Evolutionary conservation across 225 moss, liverwort and hornwort genomes (phyloP), one percentile per base, ranked within the genome.

Genomic region (Lunularia cruciata): DNA sequence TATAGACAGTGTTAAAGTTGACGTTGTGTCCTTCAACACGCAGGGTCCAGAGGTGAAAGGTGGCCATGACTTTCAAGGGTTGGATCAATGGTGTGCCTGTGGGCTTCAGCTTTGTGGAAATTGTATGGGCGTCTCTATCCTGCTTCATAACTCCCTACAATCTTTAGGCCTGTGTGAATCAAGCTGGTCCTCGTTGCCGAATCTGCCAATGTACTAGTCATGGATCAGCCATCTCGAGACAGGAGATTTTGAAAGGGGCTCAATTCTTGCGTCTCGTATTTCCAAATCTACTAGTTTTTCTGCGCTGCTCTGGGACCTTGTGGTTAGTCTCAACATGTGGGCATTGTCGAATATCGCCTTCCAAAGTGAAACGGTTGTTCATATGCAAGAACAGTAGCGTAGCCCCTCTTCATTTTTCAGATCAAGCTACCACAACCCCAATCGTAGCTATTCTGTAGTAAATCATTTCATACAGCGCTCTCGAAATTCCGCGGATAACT

Each of bases 61-160:
- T 75, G 79, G 79, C 60, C 60, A 75, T 61, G 70, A 43, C 48
- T 59, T 52, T 59, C 20, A 67, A 70, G 46, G 51, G 31, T 43
- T 74, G 68, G 79, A 71, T 74, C 79, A 65, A 36, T 60, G 71
- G 60, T 49, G 45, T 75, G 35, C 45, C 28, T 60, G 49, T 22
- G 52, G 43, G 31, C 68, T 45, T 67, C 67, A 75, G 55, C 61
- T 36, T 71, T 60, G 71, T 75, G 35, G 71, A 79, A 75, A 79
- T 71, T 75, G 79, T 79, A 79, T 52, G 70, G 37, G 48, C 27
- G 59, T 31, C 58, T 47, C 57, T 65, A 35, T 59, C 70, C 53
- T 11, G 52, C 51, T 54, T 31, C n/a, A n/a, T 60, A 18, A 49
- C 43, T 31, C 23, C 39, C 31, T 47, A 8, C n/a, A 45, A 39